Evolutionary conservation across 768 basidiomycete species (phyloP), one percentile per base, ranked within the genome.

Genomic region (Rubroboletus satanas): DNA sequence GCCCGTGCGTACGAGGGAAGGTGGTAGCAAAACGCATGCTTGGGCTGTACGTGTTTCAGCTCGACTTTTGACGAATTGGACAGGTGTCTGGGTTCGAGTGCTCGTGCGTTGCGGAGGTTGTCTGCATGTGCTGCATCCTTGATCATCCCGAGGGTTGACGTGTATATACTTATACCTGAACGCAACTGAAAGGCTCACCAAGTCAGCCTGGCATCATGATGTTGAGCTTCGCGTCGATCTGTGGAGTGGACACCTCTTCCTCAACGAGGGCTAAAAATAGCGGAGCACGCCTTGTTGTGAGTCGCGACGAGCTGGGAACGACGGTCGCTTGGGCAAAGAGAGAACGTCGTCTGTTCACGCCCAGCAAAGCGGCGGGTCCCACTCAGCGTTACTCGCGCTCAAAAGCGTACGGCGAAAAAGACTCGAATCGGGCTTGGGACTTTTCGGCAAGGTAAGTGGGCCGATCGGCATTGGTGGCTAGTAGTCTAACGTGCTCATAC

Each of bases 361-460:
- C 8, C 33, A 52, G 15, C 36, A 26, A 37, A 9, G 32, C 17
- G 36, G 18, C 5, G 12, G 18, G 49, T 45, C 47, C 29, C 45
- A 23, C 29, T 54, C 26, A 10, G 21, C 21, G 21, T 8, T 14
- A 31, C 21, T 35, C 21, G 9, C 33, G 10, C n/a, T 50, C 23
- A 6, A 23, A 15, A 29, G 51, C 59, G 47, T 58, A 55, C 57
- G 11, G 68, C 69, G 51, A 62, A 68, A 71, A 70, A 29, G 45
- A 12, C 66, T 60, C 70, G 21, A 37, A 26, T 29, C 21, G 47
- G 47, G 14, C 50, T 42, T 29, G 33, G 29, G n/a, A 14, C 28
- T 26, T 32, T 21, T 28, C 49, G 49, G 50, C 28, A 60, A 41
- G 23, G 23, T 12, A 9, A 10, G 45, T 59, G 57, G 56, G 35